Base-by-base conservation (phyloP, 2,329 filamentous ascomycete species). In the Fusarium sp. region DNA sequence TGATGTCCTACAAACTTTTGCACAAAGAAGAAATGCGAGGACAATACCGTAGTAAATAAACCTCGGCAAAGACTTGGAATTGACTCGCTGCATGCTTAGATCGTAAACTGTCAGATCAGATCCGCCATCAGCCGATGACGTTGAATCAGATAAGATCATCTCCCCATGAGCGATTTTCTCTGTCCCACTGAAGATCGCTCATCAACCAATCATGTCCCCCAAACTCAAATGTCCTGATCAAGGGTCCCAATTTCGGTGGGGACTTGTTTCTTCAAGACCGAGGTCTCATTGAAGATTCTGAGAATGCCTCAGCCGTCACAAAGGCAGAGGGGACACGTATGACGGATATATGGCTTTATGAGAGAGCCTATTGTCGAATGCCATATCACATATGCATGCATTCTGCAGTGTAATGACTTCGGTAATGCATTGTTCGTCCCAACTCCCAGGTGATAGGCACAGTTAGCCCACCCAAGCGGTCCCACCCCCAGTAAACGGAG, bases 121-220 rank as follows among this genome's bases (percentile, higher is more conserved):
- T 69, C 60, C 54, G 40, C 32, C 25, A 68, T 69, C 65, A 54
- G 40, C 45, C 25, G 61, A 70, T 70, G 62, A 60, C 67, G 57
- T 64, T 53, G 27, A 30, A 64, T 68, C 62, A 59, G 58, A 63
- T 65, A 68, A 70, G 67, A 67, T 69, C 34, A 60, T 57, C 54
- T 56, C 24, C 20, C 18, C 20, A 25, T 72, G 70, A 73, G 71
- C 69, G 71, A 71, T 73, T 73, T 72, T 68, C 51, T 41, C 37
- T 7, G 42, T 18, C 67, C 62, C 57, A 20, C 60, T 32, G 7
- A 52, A 37, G 13, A 58, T 4, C 0, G 3, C 11, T 6, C 2
- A 11, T 27, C 10, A n/a, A 3, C 66, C 60, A 66, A 69, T 66
- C 30, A 20, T 13, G 11, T 16, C 14, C 1, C 8, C 20, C 29